phyloP scores from a whole-genome alignment of 495 filamentous ascomycete species.

The Xylaria grammica region DNA sequence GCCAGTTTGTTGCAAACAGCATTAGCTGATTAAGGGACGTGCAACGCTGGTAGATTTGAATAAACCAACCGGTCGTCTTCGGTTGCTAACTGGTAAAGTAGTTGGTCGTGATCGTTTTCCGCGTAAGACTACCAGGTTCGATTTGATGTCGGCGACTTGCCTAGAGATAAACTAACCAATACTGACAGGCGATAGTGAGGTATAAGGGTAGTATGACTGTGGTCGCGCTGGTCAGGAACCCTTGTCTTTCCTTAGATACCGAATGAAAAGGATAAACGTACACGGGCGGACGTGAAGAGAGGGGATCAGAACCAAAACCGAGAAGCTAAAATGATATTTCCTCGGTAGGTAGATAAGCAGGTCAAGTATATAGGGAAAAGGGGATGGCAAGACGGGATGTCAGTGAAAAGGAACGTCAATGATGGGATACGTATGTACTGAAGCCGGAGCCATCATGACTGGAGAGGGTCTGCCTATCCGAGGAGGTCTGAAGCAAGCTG shows the following conservation, averaged over 20 bases:
- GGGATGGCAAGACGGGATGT: background rate
- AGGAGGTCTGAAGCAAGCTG: background rate
- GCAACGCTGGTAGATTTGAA: background rate
- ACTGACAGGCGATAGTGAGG: background rate
- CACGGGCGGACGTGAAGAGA: background rate
- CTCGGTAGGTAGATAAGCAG: background rate
- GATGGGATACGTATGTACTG: background rate
- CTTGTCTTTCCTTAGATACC: background rate
- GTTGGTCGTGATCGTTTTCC: background rate
- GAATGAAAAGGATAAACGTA: background rate
- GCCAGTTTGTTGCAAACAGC: background rate
- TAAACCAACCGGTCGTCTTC: background rate
- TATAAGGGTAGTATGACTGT: no score
- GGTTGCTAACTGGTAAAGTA: background rate
- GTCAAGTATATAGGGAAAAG: conserved; percentile 1
- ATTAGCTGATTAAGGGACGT: background rate
- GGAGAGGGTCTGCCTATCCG: background rate
- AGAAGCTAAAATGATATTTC: background rate
- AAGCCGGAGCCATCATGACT: conserved; percentile 1
- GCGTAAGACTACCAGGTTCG: background rate
- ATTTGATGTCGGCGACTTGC: background rate
- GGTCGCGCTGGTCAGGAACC: no score
- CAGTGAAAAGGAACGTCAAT: background rate
- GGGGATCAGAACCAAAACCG: background rate
- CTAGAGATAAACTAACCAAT: background rate